Conservation (phyloP, 1,284 basidiomycete genomes). For the Boletus smithii region DNA sequence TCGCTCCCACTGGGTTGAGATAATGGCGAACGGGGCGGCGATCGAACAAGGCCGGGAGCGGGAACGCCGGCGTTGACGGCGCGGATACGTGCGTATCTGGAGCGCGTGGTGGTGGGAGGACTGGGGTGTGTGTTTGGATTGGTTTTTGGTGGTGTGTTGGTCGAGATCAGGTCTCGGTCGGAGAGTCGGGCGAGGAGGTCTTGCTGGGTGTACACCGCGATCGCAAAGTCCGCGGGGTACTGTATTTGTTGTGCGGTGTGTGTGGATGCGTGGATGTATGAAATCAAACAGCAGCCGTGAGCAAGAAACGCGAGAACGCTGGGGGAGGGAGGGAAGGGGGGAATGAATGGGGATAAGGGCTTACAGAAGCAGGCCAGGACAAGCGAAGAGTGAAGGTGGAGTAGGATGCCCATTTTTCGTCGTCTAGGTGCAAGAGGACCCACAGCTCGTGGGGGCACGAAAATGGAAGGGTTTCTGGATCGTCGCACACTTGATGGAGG, state of each 20-base stretch:
- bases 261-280: neutral
- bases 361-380: constrained; percentile 65
- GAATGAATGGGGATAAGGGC: constrained; percentile 19
- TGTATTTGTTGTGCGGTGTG: no score
- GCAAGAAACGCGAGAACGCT: neutral
- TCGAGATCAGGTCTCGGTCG: constrained; percentile 6
- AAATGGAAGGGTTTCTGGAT: constrained; percentile 18
- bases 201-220: constrained; percentile 39
- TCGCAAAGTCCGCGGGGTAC: constrained; percentile 44
- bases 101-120: constrained; percentile 31
- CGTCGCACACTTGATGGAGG: constrained; percentile 33
- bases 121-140: no score
- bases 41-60: constrained; percentile 33
- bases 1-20: no score
- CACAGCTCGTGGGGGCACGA: constrained; percentile 54
- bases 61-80: constrained; percentile 49
- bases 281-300: neutral
- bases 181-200: constrained; percentile 16
- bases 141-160: no score
- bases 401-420: constrained; percentile 42
- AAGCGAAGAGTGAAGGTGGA: constrained; percentile 56
- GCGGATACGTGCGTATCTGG: constrained; percentile 54
- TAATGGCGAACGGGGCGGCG: no score
- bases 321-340: neutral
- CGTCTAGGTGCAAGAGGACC: constrained; percentile 52